These are phyloP conservation scores for Lumnitzera racemosa DNA, from an alignment of 345 rosid species.

Conservation along the genomic window DNA sequence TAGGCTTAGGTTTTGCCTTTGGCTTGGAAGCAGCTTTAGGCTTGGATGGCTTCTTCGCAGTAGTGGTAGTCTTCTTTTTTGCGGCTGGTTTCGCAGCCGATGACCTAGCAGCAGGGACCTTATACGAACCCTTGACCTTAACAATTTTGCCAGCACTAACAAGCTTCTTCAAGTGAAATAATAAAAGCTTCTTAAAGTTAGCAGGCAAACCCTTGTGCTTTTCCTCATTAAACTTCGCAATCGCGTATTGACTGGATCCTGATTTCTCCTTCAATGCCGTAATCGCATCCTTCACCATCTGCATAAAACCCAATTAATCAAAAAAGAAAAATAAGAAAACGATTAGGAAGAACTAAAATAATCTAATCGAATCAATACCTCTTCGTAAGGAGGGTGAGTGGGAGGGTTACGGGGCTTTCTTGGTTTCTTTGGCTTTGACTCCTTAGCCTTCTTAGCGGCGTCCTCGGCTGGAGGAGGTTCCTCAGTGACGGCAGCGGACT, in stretches of 20 bases:
- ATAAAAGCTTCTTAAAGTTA: slow-evolving; percentile 56
- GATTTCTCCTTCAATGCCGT: slow-evolving; percentile 65
- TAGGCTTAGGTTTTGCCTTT: slow-evolving; percentile 8
- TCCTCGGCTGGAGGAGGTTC: slow-evolving; percentile 30
- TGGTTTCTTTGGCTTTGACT: slow-evolving; percentile 37
- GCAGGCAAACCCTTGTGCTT: slow-evolving; percentile 61
- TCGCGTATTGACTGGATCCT: slow-evolving; percentile 88
- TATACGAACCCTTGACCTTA: slow-evolving; percentile 70
- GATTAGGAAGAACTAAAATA: background rate
- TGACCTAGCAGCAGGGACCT: slow-evolving; percentile 42
- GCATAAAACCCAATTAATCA: background rate
- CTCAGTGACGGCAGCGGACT: slow-evolving; percentile 17
- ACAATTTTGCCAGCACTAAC: slow-evolving; percentile 54
- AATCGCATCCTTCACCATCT: slow-evolving; percentile 82
- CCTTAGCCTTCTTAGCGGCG: slow-evolving; percentile 42
- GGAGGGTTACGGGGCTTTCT: slow-evolving; percentile 29
- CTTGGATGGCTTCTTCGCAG: slow-evolving; percentile 2
- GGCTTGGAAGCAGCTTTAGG: slow-evolving; percentile 6
- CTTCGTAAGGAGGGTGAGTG: slow-evolving; percentile 66
- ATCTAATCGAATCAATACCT: slow-evolving; percentile 26
- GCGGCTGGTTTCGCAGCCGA: slow-evolving; percentile 25
- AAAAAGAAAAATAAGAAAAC: background rate
- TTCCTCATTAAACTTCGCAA: slow-evolving; percentile 71
- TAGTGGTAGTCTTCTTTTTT: background rate
- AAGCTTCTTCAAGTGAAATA: slow-evolving; percentile 59